These are phyloP conservation scores for Candida berthetii DNA, from an alignment of 805 yeast species.

Conservation along the genomic window DNA sequence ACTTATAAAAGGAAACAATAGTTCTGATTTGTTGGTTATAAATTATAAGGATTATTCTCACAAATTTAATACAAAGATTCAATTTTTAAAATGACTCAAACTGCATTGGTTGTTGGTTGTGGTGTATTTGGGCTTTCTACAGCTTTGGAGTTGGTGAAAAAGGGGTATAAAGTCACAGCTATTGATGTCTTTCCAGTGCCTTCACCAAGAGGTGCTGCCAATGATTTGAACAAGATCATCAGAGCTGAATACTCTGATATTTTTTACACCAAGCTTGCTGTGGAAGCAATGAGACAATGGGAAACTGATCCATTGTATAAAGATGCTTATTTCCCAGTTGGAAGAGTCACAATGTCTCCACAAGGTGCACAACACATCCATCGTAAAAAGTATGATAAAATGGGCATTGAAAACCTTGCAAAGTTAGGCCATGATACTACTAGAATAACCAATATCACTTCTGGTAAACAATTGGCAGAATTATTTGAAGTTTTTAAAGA, in stretches of 20 bases:
- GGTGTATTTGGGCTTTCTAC: conserved; percentile 44
- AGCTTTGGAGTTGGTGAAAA: conserved; percentile 28
- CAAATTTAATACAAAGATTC: no score
- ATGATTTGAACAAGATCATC: conserved; percentile 42
- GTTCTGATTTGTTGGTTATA: no score
- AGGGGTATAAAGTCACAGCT: conserved; percentile 26
- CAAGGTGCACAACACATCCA: conserved; percentile 20
- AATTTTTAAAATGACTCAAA: neutral
- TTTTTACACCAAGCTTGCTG: conserved; percentile 33
- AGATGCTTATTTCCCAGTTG: conserved; percentile 31
- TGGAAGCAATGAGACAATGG: conserved; percentile 40
- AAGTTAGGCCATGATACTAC: conserved; percentile 16
- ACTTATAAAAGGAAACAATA: no score
- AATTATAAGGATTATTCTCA: no score
- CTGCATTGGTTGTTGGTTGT: conserved; percentile 26
- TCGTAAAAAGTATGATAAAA: conserved; percentile 30
- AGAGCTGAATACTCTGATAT: conserved; percentile 39
- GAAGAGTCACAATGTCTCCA: conserved; percentile 32
- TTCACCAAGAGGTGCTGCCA: conserved; percentile 40
- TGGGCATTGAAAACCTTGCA: conserved; percentile 28
- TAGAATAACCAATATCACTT: conserved; percentile 21
- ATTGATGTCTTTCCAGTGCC: conserved; percentile 37
- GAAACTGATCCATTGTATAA: conserved; percentile 25
- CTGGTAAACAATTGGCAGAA: conserved; percentile 25
- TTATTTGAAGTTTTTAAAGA: conserved; percentile 20